A percentile compares a stretch with the other conserved stretches of the same genome.
Conservation (phyloP, 2,329 filamentous ascomycete genomes). For the Plectosphaerella sp. region DNA sequence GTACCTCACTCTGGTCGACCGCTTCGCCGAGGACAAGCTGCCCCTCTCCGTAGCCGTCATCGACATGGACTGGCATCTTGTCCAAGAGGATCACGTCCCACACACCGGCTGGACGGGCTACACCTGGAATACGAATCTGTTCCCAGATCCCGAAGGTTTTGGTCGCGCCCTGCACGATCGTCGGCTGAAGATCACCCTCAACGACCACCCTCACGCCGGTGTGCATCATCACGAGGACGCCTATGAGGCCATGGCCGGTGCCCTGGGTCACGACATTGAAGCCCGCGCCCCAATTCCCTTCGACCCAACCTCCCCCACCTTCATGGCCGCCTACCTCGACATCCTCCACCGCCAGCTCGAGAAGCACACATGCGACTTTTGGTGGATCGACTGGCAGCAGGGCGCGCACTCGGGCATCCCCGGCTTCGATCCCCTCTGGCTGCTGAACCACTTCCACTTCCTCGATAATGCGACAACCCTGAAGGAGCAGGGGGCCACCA, state of each 20-base stretch:
- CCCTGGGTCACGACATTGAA: constrained; percentile 44
- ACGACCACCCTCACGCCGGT: constrained; percentile 59
- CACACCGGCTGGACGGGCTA: constrained; percentile 57
- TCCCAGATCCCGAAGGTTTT: constrained; percentile 50
- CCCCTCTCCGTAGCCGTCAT: constrained; percentile 57
- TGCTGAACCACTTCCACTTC: constrained; percentile 62
- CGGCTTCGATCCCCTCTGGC: constrained; percentile 59
- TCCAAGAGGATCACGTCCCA: constrained; percentile 38
- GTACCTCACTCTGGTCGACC: constrained; percentile 53
- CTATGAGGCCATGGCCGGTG: constrained; percentile 50
- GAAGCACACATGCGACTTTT: constrained; percentile 54
- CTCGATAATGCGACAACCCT: constrained; percentile 36
- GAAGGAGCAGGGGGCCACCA: constrained; percentile 28
- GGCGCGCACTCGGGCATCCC: constrained; percentile 48
- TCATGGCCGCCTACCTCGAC: constrained; percentile 54
- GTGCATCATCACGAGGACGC: constrained; percentile 48
- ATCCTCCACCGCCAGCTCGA: constrained; percentile 53
- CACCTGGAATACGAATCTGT: constrained; percentile 55
- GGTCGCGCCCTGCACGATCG: constrained; percentile 44
- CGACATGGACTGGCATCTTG: constrained; percentile 65
- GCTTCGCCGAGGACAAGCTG: constrained; percentile 44
- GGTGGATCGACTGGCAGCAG: constrained; percentile 68
- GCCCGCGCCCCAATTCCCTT: constrained; percentile 49
- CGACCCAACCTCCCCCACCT: constrained; percentile 47
- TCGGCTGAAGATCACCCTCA: constrained; percentile 50